These are phyloP conservation scores for Evernia prunastri DNA, from an alignment of 495 filamentous ascomycete species.

Conservation along the genomic window DNA sequence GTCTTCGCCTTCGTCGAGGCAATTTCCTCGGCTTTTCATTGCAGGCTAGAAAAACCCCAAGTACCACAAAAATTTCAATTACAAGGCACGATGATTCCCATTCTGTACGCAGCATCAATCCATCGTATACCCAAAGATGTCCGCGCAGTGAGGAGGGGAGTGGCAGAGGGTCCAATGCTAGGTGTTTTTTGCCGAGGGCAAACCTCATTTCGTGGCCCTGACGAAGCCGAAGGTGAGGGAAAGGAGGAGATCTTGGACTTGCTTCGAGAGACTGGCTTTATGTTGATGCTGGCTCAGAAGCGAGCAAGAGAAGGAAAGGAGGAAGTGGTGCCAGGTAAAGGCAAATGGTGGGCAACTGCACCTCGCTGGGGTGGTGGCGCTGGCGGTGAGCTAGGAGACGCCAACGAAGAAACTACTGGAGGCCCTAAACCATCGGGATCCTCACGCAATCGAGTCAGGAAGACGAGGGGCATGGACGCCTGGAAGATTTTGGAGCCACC, in stretches of 20 bases:
- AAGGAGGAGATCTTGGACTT: conserved; percentile 59
- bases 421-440: conserved; percentile 17
- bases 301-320: conserved; percentile 61
- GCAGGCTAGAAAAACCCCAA: conserved; percentile 58
- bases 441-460: conserved; percentile 17
- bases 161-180: conserved; percentile 67
- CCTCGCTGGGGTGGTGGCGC: conserved; percentile 72
- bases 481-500: conserved; percentile 52
- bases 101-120: conserved; percentile 50
- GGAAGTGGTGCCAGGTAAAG: conserved; percentile 64
- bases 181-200: conserved; percentile 54
- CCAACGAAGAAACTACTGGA: conserved; percentile 25
- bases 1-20: conserved; percentile 70
- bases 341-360: conserved; percentile 71
- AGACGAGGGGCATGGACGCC: conserved; percentile 28
- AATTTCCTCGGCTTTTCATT: conserved; percentile 71
- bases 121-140: conserved; percentile 64
- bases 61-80: conserved; percentile 57
- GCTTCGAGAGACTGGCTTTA: conserved; percentile 64
- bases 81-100: conserved; percentile 45
- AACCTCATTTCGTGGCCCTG: conserved; percentile 42
- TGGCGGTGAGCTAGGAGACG: conserved; percentile 56
- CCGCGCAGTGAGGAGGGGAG: conserved; percentile 60
- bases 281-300: conserved; percentile 76
- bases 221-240: conserved; percentile 40